Conservation (phyloP, 1,284 basidiomycete genomes). For the Chiua sp. region DNA sequence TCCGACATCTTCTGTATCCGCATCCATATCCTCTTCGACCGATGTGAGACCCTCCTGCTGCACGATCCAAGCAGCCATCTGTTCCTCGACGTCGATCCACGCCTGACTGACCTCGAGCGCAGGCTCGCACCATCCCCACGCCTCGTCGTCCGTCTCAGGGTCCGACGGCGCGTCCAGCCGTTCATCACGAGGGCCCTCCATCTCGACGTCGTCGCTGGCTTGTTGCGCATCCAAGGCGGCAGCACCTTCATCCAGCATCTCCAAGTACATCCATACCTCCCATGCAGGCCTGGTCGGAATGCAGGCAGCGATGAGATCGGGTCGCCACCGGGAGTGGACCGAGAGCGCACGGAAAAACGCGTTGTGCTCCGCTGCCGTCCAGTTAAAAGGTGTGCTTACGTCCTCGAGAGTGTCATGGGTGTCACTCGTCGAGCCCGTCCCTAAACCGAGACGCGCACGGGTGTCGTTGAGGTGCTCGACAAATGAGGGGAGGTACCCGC, state of each 20-base stretch:
- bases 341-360: constrained; percentile 63
- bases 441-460: constrained; percentile 20
- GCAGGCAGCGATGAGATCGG: constrained; percentile 38
- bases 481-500: constrained; percentile 33
- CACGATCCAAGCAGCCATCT: constrained; percentile 47
- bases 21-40: not conserved
- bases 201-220: constrained; percentile 2
- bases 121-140: constrained; percentile 28
- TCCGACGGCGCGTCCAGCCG: constrained; percentile 2
- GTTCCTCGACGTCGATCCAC: constrained; percentile 69
- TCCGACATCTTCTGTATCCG: constrained; percentile 6
- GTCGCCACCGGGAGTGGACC: constrained; percentile 38
- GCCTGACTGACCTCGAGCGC: constrained; percentile 64
- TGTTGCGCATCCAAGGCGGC: constrained; percentile 8
- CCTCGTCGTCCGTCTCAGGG: constrained; percentile 2
- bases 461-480: constrained; percentile 33
- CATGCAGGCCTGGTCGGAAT: constrained; percentile 31
- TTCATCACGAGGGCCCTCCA: not conserved
- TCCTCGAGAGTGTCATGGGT: not conserved
- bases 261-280: constrained; percentile 38
- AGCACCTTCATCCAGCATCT: constrained; percentile 33
- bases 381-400: constrained; percentile 35
- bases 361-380: constrained; percentile 71
- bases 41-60: constrained; percentile 40
- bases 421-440: not conserved